Conservation (phyloP, 148 eudicot genomes). For the Heliamphora exappendiculata region DNA sequence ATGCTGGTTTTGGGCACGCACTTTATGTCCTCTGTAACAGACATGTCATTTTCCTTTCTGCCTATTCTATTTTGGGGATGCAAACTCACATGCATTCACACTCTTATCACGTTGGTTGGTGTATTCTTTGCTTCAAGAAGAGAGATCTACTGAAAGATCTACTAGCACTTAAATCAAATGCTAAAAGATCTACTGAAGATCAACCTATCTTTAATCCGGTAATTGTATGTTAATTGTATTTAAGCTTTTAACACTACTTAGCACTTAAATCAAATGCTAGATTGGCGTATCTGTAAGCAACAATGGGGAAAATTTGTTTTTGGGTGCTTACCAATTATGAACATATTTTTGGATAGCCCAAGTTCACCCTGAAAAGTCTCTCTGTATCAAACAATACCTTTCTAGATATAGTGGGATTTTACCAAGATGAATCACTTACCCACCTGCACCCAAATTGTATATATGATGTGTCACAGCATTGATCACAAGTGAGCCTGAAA, state of each 20-base stretch:
- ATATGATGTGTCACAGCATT: conserved; percentile 71
- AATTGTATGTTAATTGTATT: neutral
- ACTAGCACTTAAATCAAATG: neutral
- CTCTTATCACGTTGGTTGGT: neutral
- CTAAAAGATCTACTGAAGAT: neutral
- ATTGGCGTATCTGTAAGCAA: too few species aligned
- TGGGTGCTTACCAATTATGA: neutral
- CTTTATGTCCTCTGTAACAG: neutral
- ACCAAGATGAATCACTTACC: conserved; percentile 15
- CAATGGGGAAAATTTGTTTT: neutral
- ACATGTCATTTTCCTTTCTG: neutral
- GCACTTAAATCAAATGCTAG: too few species aligned
- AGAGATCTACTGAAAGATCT: neutral
- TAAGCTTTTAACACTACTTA: neutral
- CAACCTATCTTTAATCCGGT: neutral
- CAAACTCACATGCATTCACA: neutral
- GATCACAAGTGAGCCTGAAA: conserved; percentile 55
- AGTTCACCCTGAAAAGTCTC: too few species aligned
- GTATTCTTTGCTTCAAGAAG: neutral
- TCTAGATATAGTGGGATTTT: conserved; percentile 7
- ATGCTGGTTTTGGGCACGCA: neutral
- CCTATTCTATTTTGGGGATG: neutral
- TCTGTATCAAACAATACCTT: too few species aligned
- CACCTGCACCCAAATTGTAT: conserved; percentile 91
- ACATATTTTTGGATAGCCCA: neutral